phyloP scores from a whole-genome alignment of 2,329 filamentous ascomycete genomes.

The Malbranchea zuffiana region DNA sequence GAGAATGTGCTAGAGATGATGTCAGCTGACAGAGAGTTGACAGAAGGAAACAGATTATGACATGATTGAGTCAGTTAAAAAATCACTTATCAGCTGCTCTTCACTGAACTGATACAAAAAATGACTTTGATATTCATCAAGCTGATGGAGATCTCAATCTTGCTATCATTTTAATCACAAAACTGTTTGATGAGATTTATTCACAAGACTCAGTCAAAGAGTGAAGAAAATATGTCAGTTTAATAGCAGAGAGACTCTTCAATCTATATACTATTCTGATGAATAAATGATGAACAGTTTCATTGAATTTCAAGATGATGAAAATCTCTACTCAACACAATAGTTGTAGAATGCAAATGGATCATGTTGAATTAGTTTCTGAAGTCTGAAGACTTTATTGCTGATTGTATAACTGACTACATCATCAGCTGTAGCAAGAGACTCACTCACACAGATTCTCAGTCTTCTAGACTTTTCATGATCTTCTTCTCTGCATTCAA shows the following conservation, averaged over 20 bases:
- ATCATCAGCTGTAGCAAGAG: too few relatives aligned
- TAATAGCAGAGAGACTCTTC: constrained; percentile 10
- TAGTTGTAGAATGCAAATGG: too few relatives aligned
- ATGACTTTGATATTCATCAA: constrained; percentile 4
- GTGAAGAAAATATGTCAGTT: too few relatives aligned
- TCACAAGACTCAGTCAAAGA: not conserved
- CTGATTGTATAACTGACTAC: too few relatives aligned
- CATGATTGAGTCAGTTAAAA: constrained; percentile 1
- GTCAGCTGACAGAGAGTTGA: constrained; percentile 2
- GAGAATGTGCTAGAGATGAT: constrained; percentile 3
- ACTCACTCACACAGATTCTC: too few relatives aligned
- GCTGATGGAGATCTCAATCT: not conserved
- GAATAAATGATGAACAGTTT: too few relatives aligned
- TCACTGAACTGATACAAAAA: not conserved
- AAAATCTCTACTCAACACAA: too few relatives aligned
- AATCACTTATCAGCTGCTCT: not conserved
- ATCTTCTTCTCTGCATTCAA: too few relatives aligned
- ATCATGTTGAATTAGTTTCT: too few relatives aligned
- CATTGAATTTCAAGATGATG: too few relatives aligned
- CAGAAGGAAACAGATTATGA: constrained; percentile 3
- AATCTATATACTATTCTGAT: not conserved
- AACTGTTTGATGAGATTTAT: constrained; percentile 1
- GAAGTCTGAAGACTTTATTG: too few relatives aligned
- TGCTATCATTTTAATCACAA: constrained; percentile 3
- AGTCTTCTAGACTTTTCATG: too few relatives aligned